phyloP scores from a whole-genome alignment of 139 green algal species.

The Chlamydomonas sphaeroides region DNA sequence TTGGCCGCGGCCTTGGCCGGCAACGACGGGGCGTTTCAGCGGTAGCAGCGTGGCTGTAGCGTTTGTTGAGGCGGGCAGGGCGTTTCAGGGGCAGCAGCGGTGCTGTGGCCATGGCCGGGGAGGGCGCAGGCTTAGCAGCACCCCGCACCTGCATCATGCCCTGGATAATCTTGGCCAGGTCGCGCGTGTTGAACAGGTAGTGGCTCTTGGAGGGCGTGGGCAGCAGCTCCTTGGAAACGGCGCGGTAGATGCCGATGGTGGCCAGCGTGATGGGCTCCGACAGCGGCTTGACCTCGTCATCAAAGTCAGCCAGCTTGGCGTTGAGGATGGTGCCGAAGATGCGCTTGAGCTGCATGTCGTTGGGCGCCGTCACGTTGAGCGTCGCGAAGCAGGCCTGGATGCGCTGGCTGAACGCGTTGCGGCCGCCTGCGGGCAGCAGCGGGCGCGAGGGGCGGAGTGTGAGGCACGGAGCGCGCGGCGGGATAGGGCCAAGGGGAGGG shows the following conservation, averaged over 20 bases:
- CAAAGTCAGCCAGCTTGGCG: conserved; percentile 79
- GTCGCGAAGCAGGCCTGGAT: conserved; percentile 77
- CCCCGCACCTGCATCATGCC: conserved; percentile 73
- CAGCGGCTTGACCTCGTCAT: conserved; percentile 80
- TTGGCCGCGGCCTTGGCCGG: no score
- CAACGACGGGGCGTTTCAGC: no score
- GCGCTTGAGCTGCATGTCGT: conserved; percentile 77
- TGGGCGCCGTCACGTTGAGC: conserved; percentile 79
- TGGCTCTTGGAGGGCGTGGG: conserved; percentile 85
- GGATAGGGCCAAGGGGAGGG: not conserved
- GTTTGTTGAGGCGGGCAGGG: no score
- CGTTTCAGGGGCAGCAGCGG: no score
- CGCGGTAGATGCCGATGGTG: conserved; percentile 67
- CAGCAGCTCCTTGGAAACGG: conserved; percentile 75
- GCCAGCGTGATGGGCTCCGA: conserved; percentile 73
- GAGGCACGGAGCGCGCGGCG: no score
- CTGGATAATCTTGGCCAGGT: conserved; percentile 84
- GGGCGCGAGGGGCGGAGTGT: not conserved
- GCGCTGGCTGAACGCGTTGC: conserved; percentile 81
- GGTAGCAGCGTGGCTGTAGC: no score
- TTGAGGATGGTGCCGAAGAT: conserved; percentile 87
- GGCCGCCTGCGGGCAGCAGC: conserved; percentile 54
- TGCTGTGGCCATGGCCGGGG: no score
- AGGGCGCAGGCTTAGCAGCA: no score
- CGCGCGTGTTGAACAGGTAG: conserved; percentile 90